Evolutionary conservation across 176 grass and related monocot species (phyloP).

Genomic region (Poa pratensis): DNA sequence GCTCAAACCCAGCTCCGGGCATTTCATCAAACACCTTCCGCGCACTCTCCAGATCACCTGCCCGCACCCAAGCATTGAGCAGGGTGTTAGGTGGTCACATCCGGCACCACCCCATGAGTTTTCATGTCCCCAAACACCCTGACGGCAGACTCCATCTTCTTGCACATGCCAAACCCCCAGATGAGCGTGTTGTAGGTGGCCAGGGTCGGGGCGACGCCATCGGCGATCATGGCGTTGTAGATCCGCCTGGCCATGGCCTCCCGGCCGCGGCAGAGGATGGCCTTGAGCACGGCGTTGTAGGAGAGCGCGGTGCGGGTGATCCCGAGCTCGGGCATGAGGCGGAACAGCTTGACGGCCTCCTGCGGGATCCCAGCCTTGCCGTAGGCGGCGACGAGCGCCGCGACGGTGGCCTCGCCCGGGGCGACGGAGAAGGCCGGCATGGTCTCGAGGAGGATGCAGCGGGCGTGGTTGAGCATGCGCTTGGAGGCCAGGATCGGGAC

Average conservation of each 20-base stretch:
- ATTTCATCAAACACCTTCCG: slow-evolving; percentile 88
- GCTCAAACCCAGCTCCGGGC: slow-evolving; percentile 35
- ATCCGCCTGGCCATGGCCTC: slow-evolving; percentile 78
- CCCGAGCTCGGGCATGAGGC: slow-evolving; percentile 87
- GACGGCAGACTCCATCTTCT: slow-evolving; percentile 67
- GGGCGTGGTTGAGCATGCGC: slow-evolving; percentile 96
- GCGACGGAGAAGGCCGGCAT: slow-evolving; percentile 71
- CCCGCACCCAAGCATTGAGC: slow-evolving; percentile 69
- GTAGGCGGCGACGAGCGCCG: slow-evolving; percentile 75
- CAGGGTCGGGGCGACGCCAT: slow-evolving; percentile 55
- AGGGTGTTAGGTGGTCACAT: slow-evolving; percentile 76
- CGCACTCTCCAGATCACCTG: slow-evolving; percentile 75
- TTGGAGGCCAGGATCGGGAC: slow-evolving; percentile 56
- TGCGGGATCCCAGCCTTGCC: slow-evolving; percentile 75
- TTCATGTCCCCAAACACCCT: slow-evolving; percentile 87
- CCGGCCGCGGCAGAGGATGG: slow-evolving; percentile 75
- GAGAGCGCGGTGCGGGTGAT: slow-evolving; percentile 64
- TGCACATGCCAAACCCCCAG: slow-evolving; percentile 86
- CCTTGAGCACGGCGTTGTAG: slow-evolving; percentile 91
- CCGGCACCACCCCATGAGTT: slow-evolving; percentile 52
- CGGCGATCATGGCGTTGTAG: slow-evolving; percentile 76
- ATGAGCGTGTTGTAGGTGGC: slow-evolving; percentile 86
- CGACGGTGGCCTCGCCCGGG: slow-evolving; percentile 74
- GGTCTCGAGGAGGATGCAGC: slow-evolving; percentile 86
- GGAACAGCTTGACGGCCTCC: slow-evolving; percentile 93